A percentile compares a stretch with the other conserved stretches of the same genome.
These are phyloP conservation scores for Monosporascus sp. DNA, from an alignment of 2,329 filamentous ascomycete species.

Conservation along the genomic window DNA sequence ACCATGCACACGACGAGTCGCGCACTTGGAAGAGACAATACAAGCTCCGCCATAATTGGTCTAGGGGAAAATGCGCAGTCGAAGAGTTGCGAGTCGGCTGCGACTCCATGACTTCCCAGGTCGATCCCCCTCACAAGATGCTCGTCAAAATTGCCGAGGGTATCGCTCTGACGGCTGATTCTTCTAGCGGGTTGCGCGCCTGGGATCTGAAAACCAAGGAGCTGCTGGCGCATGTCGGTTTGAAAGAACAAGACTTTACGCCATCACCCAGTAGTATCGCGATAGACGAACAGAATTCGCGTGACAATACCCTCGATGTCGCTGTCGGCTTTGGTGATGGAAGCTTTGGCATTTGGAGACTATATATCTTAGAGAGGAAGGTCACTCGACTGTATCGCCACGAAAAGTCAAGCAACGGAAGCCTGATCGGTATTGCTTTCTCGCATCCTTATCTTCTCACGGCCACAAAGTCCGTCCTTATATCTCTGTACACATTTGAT, in stretches of 20 bases:
- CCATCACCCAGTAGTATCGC: slow-evolving; percentile 57
- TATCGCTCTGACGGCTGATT: slow-evolving; percentile 72
- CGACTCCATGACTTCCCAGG: slow-evolving; percentile 10
- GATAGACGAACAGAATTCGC: slow-evolving; percentile 50
- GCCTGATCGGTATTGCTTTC: slow-evolving; percentile 65
- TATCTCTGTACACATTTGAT: slow-evolving; percentile 71
- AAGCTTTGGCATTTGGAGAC: slow-evolving; percentile 63
- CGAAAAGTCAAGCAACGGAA: slow-evolving; percentile 56
- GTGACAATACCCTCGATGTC: slow-evolving; percentile 48
- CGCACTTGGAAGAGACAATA: slow-evolving; percentile 62
- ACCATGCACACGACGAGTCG: slow-evolving; percentile 18
- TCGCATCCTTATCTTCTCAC: slow-evolving; percentile 72
- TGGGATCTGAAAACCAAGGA: slow-evolving; percentile 67
- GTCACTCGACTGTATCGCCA: slow-evolving; percentile 54
- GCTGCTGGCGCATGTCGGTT: slow-evolving; percentile 47
- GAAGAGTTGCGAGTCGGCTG: slow-evolving; percentile 58
- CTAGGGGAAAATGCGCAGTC: slow-evolving; percentile 72
- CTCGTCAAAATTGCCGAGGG: slow-evolving; percentile 75
- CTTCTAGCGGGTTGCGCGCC: slow-evolving; percentile 62
- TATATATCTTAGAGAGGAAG: slow-evolving; percentile 40
- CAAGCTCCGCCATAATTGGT: slow-evolving; percentile 87
- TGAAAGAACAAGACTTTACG: slow-evolving; percentile 23
- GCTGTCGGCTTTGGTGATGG: slow-evolving; percentile 68
- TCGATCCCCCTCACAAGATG: slow-evolving; percentile 48
- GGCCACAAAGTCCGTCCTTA: slow-evolving; percentile 66